Percentiles rank a stretch among this genome's conserved stretches.
Evolutionary conservation across 345 rosid genomes (phyloP).

Genomic region (Cardamine resedifolia): DNA sequence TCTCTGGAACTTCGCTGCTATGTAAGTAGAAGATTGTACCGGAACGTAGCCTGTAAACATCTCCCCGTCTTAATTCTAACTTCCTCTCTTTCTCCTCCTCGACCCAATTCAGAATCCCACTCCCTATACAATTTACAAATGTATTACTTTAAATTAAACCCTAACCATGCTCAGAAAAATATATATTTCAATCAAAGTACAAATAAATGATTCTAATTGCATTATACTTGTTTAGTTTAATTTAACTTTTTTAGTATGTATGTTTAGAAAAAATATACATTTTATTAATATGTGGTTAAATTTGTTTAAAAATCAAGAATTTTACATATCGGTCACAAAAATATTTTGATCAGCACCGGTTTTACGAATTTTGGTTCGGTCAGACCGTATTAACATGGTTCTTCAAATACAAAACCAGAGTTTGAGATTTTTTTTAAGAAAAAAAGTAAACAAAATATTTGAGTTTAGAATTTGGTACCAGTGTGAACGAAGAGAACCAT

Average conservation of each 20-base stretch:
- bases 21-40: conserved; percentile 70
- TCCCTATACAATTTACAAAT: conserved; percentile 33
- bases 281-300: neutral
- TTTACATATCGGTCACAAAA: neutral
- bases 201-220: neutral
- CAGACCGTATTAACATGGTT: neutral
- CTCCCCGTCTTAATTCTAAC: conserved; percentile 57
- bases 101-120: conserved; percentile 59
- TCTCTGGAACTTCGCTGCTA: conserved; percentile 44
- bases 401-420: neutral
- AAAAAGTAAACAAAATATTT: neutral
- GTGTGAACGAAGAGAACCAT: conserved; percentile 81
- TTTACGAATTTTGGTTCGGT: neutral
- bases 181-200: neutral
- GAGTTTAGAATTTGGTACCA: conserved; percentile 37
- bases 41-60: conserved; percentile 53
- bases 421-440: neutral
- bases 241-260: too few relatives aligned
- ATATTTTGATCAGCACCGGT: neutral
- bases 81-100: conserved; percentile 48
- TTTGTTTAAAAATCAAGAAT: neutral
- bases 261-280: neutral
- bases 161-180: neutral
- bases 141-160: neutral
- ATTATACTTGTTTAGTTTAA: too few relatives aligned